These are phyloP conservation scores for Naganishia cerealis DNA, from an alignment of 1,284 basidiomycete species.

Conservation along the genomic window DNA sequence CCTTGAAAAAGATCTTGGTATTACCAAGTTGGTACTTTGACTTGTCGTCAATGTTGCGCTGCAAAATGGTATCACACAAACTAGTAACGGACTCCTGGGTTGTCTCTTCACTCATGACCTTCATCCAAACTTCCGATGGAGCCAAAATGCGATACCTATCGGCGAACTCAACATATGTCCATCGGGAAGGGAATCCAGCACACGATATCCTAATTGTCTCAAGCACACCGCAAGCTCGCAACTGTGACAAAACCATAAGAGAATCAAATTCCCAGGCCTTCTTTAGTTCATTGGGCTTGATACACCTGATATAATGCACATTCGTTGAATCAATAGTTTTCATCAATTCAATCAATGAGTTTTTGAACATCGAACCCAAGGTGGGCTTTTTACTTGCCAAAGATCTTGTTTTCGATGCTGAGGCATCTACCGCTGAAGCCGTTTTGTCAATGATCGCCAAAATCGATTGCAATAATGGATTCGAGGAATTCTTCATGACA, in stretches of 20 bases:
- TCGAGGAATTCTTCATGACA: slow-evolving; percentile 79
- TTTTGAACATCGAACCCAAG: slow-evolving; percentile 97
- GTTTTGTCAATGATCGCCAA: no score
- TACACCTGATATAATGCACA: slow-evolving; percentile 98
- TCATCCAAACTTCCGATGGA: slow-evolving; percentile 3
- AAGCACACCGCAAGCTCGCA: slow-evolving; percentile 96
- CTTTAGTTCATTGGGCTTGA: slow-evolving; percentile 98
- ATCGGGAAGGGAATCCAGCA: slow-evolving; percentile 97
- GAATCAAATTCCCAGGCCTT: slow-evolving; percentile 95
- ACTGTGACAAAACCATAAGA: slow-evolving; percentile 90
- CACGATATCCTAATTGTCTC: slow-evolving; percentile 99
- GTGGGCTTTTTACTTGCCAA: slow-evolving; percentile 73
- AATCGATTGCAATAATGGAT: slow-evolving; percentile 71
- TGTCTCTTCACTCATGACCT: slow-evolving; percentile 62
- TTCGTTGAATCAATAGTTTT: slow-evolving; percentile 96
- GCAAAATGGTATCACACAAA: no score
- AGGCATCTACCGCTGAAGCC: no score
- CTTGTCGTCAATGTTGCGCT: no score
- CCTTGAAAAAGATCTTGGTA: no score
- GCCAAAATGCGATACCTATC: slow-evolving; percentile 71
- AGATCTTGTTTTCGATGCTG: no score
- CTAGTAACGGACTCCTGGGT: slow-evolving; percentile 74
- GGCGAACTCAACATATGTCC: slow-evolving; percentile 99
- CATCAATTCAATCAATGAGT: slow-evolving; percentile 90
- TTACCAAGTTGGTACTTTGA: no score